Conservation (phyloP, 106 monocot genomes). For the Apostasia ramifera region DNA sequence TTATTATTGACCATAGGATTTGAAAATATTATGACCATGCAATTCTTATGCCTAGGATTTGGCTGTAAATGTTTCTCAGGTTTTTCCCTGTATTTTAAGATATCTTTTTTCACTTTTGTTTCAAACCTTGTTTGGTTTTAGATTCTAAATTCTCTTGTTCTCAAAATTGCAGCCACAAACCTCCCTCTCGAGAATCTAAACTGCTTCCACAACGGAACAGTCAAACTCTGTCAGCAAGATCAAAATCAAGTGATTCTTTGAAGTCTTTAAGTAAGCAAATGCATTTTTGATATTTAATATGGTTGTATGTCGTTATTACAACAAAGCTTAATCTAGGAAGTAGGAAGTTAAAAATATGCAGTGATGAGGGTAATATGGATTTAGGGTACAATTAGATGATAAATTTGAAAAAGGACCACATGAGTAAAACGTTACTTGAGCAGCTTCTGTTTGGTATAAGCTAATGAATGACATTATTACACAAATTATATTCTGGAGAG, state of each 20-base stretch:
- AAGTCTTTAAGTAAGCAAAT: conserved; percentile 41
- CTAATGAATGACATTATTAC: too few species aligned
- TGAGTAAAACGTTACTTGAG: not conserved
- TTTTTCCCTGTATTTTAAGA: too few species aligned
- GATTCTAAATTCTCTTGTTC: not conserved
- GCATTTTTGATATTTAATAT: not conserved
- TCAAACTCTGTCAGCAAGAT: conserved; percentile 11
- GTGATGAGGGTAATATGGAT: not conserved
- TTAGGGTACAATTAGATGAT: not conserved
- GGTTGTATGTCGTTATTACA: not conserved
- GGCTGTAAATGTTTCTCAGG: too few species aligned
- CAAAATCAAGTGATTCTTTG: conserved; percentile 39
- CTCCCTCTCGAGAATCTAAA: conserved; percentile 17
- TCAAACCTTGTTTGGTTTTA: too few species aligned
- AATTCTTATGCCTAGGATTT: too few species aligned
- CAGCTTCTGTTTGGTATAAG: not conserved
- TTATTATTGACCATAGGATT: too few species aligned
- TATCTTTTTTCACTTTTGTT: too few species aligned
- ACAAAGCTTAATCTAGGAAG: not conserved
- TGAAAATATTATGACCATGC: too few species aligned
- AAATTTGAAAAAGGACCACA: not conserved
- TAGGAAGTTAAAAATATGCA: too few species aligned
- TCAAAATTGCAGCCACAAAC: conserved; percentile 47
- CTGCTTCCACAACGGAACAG: conserved; percentile 24
- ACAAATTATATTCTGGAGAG: too few species aligned